These are phyloP conservation scores for Ogataea henricii DNA, from an alignment of 805 yeast species.

Conservation along the genomic window DNA sequence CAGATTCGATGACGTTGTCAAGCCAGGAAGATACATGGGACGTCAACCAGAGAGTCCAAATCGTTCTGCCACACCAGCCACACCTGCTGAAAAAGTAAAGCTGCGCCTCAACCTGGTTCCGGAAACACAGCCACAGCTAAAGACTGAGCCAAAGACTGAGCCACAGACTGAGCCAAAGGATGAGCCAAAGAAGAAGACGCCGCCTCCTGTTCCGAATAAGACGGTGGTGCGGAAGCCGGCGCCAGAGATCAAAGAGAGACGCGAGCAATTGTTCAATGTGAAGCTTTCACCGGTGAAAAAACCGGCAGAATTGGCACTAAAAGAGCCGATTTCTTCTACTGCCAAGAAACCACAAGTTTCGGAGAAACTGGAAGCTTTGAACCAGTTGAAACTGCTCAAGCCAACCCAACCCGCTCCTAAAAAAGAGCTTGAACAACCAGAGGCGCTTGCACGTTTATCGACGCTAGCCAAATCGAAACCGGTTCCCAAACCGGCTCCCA, in stretches of 20 bases:
- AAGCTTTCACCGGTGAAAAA: conserved; percentile 16
- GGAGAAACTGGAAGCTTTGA: conserved; percentile 21
- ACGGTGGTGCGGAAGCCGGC: background rate
- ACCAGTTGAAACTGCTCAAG: conserved; percentile 17
- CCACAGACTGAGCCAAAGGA: no score
- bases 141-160: no score
- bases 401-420: conserved; percentile 18
- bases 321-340: background rate
- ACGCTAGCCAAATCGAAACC: conserved; percentile 23
- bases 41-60: background rate
- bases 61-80: background rate
- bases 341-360: background rate
- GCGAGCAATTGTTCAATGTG: conserved; percentile 5
- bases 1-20: conserved; percentile 26
- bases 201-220: conserved; percentile 4
- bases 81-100: background rate
- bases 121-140: background rate
- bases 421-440: conserved; percentile 25
- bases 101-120: background rate
- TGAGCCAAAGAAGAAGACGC: conserved; percentile 3
- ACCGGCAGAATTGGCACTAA: conserved; percentile 4
- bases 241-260: background rate
- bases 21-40: conserved; percentile 9
- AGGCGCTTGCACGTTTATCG: conserved; percentile 29
- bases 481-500: conserved; percentile 17